A percentile compares a stretch with the other conserved stretches of the same genome.
Conservation (phyloP, 768 basidiomycete genomes). For the Tylopilus plumbeoviolaceoides region DNA sequence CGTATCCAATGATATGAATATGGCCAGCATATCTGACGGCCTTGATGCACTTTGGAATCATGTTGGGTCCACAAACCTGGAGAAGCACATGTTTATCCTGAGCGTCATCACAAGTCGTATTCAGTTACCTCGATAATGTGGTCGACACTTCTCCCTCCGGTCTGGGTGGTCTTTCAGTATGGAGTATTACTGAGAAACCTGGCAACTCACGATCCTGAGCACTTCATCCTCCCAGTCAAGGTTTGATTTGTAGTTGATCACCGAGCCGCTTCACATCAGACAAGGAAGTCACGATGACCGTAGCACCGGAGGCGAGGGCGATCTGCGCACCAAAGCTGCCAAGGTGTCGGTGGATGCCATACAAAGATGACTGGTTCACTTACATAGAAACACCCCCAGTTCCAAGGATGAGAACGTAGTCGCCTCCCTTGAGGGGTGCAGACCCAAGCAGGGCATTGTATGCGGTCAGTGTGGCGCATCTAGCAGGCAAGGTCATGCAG, state of each 20-base stretch:
- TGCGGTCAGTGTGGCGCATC: too few species aligned
- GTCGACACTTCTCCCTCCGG: conserved; percentile 30
- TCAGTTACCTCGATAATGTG: conserved; percentile 29
- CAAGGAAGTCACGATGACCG: too few species aligned
- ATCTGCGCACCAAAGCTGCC: too few species aligned
- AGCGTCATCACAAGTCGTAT: neutral
- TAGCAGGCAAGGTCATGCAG: too few species aligned
- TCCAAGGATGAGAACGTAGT: too few species aligned
- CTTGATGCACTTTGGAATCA: conserved; percentile 41
- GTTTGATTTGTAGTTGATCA: conserved; percentile 59
- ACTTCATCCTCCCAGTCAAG: conserved; percentile 60
- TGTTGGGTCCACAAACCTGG: conserved; percentile 55
- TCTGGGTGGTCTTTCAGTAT: conserved; percentile 16
- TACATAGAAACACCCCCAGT: too few species aligned
- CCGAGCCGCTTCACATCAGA: conserved; percentile 51
- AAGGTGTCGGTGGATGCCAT: too few species aligned
- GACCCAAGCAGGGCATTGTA: too few species aligned
- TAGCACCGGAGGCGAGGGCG: too few species aligned
- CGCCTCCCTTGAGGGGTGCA: too few species aligned
- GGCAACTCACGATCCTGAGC: conserved; percentile 36
- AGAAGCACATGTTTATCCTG: neutral
- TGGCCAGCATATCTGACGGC: conserved; percentile 29
- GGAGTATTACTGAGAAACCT: neutral
- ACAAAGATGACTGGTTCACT: too few species aligned
- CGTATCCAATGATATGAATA: conserved; percentile 43